Conservation (phyloP, 2,329 filamentous ascomycete genomes). For the Didymella lethalis region DNA sequence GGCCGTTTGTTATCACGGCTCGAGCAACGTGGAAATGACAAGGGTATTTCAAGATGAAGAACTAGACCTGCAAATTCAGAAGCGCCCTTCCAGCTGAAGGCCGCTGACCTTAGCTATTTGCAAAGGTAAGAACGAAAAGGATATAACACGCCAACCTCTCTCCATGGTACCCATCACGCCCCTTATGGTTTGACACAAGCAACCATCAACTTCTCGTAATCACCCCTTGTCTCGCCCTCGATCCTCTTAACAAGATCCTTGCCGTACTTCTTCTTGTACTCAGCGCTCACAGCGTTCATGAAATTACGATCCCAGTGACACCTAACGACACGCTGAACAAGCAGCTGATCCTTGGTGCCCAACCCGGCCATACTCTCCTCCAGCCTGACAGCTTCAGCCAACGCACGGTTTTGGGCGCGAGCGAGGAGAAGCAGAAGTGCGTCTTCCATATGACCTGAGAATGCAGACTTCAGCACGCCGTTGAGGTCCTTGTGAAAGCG, state of each 20-base stretch:
- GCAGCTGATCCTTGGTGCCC: conserved; percentile 84
- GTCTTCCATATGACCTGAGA: conserved; percentile 90
- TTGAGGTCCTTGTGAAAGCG: conserved; percentile 76
- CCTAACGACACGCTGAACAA: conserved; percentile 79
- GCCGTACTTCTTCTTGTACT: conserved; percentile 76
- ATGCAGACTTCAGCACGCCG: conserved; percentile 78
- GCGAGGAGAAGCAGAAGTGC: conserved; percentile 82
- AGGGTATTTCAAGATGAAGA: not conserved
- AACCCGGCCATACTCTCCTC: conserved; percentile 86
- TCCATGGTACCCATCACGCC: not conserved
- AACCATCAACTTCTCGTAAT: conserved; percentile 80
- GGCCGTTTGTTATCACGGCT: not conserved
- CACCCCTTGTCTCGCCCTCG: conserved; percentile 82
- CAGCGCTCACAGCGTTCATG: conserved; percentile 78
- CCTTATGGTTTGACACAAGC: conserved; percentile 61
- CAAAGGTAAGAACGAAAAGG: not conserved
- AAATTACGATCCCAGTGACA: conserved; percentile 82
- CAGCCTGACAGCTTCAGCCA: conserved; percentile 82
- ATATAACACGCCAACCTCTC: not conserved
- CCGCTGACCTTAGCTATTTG: not conserved
- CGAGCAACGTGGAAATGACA: not conserved
- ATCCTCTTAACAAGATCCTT: conserved; percentile 74
- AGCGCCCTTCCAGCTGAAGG: no score
- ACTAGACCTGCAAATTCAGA: not conserved
- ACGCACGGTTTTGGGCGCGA: conserved; percentile 78